Evolutionary conservation across 768 basidiomycete genomes (phyloP), one percentile per base, ranked within the genome.

Genomic region (Suillus weaverae): DNA sequence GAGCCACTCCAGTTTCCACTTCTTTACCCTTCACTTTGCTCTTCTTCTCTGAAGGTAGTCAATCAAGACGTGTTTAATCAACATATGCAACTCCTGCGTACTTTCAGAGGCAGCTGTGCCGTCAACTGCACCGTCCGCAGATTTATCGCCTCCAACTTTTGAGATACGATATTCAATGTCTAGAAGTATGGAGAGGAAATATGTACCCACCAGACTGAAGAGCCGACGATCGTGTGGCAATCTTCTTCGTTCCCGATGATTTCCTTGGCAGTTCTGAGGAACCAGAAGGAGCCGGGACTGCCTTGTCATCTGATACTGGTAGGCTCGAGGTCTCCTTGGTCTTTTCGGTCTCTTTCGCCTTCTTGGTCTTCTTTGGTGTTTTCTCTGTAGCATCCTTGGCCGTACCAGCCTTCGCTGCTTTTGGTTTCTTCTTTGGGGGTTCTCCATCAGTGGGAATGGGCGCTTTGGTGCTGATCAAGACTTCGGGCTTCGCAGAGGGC

Each of bases 311-410:
- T 11, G 38, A 10, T 18, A 20, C 11, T 41, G 57, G 39, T 41
- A 32, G 26, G 13, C 10, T 41, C 18, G 57, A 20, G 18, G 39
- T 30, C 39, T 32, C 39, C 26, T 41, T 59, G 16, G 38, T 6
- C 10, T 41, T 30, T 41, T 18, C 57, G 11, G 53, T 18, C 54
- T 43, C 67, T 60, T 9, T 65, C 30, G 53, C 14, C 48, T 43
- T 68, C 62, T 8, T 65, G 26, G 22, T 53, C 55, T 60, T 70
- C 50, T 63, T 72, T 38, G 26, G 51, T 41, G 30, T 26, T 18
- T 22, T 59, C 26, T 41, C 62, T 20, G 18, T 26, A 30, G n/a
- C 33, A 33, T 48, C 63, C 48, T 62, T 60, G 32, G 33, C 32
- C 43, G 33, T 61, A 26, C 35, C 60, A 32, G 61, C 20, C 43